These are phyloP conservation scores for Inonotus hispidus DNA, from an alignment of 1,284 basidiomycete species.

Conservation along the genomic window DNA sequence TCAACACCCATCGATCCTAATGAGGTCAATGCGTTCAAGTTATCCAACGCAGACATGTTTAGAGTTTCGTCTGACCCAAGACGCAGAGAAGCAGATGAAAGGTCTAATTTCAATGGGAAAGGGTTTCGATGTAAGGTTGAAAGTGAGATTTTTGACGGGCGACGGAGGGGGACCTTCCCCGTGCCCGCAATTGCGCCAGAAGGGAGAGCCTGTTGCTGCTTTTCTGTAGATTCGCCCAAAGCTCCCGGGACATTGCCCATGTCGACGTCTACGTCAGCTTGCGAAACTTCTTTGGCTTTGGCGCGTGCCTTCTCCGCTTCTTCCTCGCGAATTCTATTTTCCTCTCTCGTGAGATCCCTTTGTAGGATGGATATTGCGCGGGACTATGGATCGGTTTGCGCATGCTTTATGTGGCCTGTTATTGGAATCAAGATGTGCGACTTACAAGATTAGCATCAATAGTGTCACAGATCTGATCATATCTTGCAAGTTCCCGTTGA, in stretches of 20 bases:
- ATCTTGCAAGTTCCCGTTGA: conserved; percentile 67
- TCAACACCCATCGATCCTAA: conserved; percentile 18
- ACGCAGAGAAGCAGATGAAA: conserved; percentile 59
- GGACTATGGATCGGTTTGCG: conserved; percentile 40
- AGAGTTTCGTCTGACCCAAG: conserved; percentile 51
- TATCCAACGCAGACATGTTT: conserved; percentile 33
- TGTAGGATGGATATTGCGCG: conserved; percentile 66
- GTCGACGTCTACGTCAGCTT: conserved; percentile 17
- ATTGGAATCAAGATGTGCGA: conserved; percentile 1
- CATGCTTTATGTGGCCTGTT: neutral
- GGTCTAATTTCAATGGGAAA: conserved; percentile 66
- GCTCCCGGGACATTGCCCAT: neutral
- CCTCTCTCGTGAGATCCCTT: conserved; percentile 57
- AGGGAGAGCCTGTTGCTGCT: conserved; percentile 3
- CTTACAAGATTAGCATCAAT: conserved; percentile 66
- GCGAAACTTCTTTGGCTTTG: conserved; percentile 33
- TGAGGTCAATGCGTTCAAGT: conserved; percentile 16
- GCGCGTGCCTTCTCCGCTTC: conserved; percentile 26
- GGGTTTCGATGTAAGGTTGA: conserved; percentile 67
- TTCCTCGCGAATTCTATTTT: conserved; percentile 45
- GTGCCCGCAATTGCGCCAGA: conserved; percentile 19
- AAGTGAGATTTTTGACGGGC: conserved; percentile 69
- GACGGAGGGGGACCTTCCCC: conserved; percentile 32
- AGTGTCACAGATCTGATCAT: conserved; percentile 70
- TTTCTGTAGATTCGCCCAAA: neutral